Evolutionary conservation across 2,329 filamentous ascomycete species (phyloP).

Genomic region (Nothopassalora personata): DNA sequence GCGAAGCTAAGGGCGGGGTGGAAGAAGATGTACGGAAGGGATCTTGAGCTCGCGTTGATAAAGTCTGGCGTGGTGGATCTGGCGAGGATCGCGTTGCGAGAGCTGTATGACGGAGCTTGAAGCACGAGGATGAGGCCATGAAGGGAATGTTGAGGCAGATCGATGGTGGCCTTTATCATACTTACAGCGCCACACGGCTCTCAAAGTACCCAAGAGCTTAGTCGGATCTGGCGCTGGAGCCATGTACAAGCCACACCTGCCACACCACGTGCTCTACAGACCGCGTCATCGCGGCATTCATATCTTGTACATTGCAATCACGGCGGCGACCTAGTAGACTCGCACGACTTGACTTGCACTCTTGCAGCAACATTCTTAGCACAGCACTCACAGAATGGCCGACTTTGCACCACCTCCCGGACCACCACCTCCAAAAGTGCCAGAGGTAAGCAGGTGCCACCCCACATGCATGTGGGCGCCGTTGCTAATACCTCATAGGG

Average conservation of each 20-base stretch:
- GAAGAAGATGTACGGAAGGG: not conserved
- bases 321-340: not conserved
- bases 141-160: not conserved
- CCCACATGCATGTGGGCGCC: not conserved
- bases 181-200: not conserved
- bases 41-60: not conserved
- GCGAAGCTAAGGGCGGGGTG: not conserved
- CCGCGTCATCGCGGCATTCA: not conserved
- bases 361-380: not conserved
- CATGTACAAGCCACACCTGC: not conserved
- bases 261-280: not conserved
- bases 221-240: not conserved
- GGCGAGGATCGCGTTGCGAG: not conserved
- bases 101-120: not conserved
- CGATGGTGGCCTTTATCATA: not conserved
- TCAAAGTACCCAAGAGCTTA: not conserved
- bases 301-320: not conserved
- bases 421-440: slow-evolving; percentile 25
- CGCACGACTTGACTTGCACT: not conserved
- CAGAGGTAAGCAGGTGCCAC: slow-evolving; percentile 8
- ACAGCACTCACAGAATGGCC: slow-evolving; percentile 19
- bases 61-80: not conserved
- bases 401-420: slow-evolving; percentile 32
- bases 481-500: slow-evolving; percentile 43
- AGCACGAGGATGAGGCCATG: not conserved